Percentiles rank a stretch among this genome's conserved stretches.
Evolutionary conservation across 495 filamentous ascomycete species (phyloP).

Genomic region (Lasiosphaeris hirsuta): DNA sequence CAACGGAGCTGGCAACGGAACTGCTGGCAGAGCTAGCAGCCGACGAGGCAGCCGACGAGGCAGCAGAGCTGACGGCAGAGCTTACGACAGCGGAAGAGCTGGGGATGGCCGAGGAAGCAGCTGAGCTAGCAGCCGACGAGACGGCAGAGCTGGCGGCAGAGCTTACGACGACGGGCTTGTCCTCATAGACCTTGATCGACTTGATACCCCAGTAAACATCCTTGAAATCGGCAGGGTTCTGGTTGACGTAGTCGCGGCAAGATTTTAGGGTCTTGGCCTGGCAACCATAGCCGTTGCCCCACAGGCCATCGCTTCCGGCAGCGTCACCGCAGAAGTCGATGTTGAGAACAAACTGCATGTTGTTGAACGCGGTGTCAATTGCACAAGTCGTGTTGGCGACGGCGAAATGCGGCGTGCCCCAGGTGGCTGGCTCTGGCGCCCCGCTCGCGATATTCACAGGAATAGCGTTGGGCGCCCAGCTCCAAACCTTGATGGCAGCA

Average conservation of each 20-base stretch:
- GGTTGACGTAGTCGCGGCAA: constrained; percentile 58
- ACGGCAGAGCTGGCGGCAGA: constrained; percentile 32
- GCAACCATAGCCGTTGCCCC: constrained; percentile 19
- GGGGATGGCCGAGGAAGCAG: constrained; percentile 48
- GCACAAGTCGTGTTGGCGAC: constrained; percentile 39
- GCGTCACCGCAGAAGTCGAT: constrained; percentile 50
- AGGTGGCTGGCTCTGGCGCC: constrained; percentile 58
- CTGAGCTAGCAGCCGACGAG: constrained; percentile 34
- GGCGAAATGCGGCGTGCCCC: constrained; percentile 64
- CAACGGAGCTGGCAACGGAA: constrained; percentile 20
- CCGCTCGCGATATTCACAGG: constrained; percentile 46
- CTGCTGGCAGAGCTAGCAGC: constrained; percentile 38
- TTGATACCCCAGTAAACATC: constrained; percentile 54
- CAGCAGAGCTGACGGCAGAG: not conserved
- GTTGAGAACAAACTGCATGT: constrained; percentile 47
- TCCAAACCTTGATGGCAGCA: constrained; percentile 66
- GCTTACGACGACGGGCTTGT: constrained; percentile 22
- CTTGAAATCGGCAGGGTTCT: constrained; percentile 53
- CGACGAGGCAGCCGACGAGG: constrained; percentile 5
- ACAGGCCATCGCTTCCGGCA: constrained; percentile 30
- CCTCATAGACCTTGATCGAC: constrained; percentile 54
- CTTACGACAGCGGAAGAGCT: constrained; percentile 24
- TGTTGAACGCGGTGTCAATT: constrained; percentile 41
- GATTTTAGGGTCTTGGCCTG: constrained; percentile 19
- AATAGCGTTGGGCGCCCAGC: constrained; percentile 57